Percentiles rank a stretch among this genome's conserved stretches.
phyloP scores from a whole-genome alignment of 1,284 basidiomycete species.

The Naganishia liquefaciens region DNA sequence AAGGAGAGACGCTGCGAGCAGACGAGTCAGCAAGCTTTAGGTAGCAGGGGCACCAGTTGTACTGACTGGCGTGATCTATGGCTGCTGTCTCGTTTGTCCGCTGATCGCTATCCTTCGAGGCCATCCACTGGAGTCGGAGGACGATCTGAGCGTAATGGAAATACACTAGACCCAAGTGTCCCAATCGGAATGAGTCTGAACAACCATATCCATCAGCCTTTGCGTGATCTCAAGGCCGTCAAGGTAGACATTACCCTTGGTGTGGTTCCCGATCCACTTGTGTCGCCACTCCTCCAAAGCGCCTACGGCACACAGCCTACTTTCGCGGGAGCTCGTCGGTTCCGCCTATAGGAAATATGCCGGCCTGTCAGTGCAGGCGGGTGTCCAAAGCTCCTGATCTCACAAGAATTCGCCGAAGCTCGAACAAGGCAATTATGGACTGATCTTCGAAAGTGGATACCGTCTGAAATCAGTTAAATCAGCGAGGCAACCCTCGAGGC shows the following conservation, averaged over 20 bases:
- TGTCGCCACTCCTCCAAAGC: conserved; percentile 22
- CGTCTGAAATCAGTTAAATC: not conserved
- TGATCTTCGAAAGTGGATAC: conserved; percentile 18
- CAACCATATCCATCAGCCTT: not conserved
- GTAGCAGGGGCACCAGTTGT: not conserved
- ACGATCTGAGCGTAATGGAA: conserved; percentile 30
- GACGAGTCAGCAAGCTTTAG: not conserved
- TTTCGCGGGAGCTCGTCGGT: too few relatives aligned
- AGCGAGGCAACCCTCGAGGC: too few relatives aligned
- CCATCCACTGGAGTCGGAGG: conserved; percentile 24
- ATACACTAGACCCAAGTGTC: conserved; percentile 20
- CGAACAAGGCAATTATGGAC: conserved; percentile 27
- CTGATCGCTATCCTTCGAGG: conserved; percentile 1
- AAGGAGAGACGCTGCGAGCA: conserved; percentile 8
- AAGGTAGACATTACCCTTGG: conserved; percentile 1
- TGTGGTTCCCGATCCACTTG: conserved; percentile 9
- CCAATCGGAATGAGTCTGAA: conserved; percentile 13
- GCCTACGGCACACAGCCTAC: not conserved
- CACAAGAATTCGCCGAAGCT: conserved; percentile 24
- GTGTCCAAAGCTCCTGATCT: not conserved
- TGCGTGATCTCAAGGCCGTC: not conserved
- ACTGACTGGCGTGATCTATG: conserved; percentile 21
- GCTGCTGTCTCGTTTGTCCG: conserved; percentile 18
- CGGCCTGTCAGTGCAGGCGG: too few relatives aligned
- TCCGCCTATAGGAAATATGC: too few relatives aligned